Conservation (phyloP, 306 rosid species). For the Parietaria judaica region DNA sequence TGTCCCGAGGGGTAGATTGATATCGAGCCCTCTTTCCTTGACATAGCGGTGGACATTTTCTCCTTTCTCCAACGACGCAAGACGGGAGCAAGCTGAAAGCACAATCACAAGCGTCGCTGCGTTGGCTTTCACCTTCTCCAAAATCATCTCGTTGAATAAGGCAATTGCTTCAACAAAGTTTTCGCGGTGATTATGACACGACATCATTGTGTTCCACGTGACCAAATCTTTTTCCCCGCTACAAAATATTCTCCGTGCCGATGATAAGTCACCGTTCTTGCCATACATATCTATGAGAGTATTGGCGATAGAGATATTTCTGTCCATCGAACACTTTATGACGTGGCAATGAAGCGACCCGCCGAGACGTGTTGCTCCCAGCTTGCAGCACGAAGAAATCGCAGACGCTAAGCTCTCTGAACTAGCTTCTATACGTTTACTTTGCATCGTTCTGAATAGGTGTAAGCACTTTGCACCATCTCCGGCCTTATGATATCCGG, state of each 20-base stretch:
- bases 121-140: slow-evolving; percentile 41
- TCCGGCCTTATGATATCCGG: slow-evolving; percentile 43
- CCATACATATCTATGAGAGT: slow-evolving; percentile 74
- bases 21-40: slow-evolving; percentile 34
- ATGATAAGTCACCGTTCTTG: slow-evolving; percentile 38
- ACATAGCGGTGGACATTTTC: slow-evolving; percentile 40
- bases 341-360: slow-evolving; percentile 54
- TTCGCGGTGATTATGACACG: slow-evolving; percentile 39
- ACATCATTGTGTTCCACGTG: slow-evolving; percentile 71
- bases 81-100: slow-evolving; percentile 67
- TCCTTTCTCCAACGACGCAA: slow-evolving; percentile 53
- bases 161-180: slow-evolving; percentile 37
- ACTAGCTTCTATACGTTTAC: slow-evolving; percentile 34
- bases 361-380: slow-evolving; percentile 38
- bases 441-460: slow-evolving; percentile 50
- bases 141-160: slow-evolving; percentile 45
- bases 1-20: slow-evolving; percentile 49
- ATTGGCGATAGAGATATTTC: slow-evolving; percentile 32
- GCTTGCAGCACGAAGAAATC: slow-evolving; percentile 45
- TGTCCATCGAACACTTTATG: slow-evolving; percentile 36
- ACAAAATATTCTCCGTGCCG: slow-evolving; percentile 44
- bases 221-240: slow-evolving; percentile 28
- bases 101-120: slow-evolving; percentile 38
- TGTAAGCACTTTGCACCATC: slow-evolving; percentile 31
- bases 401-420: slow-evolving; percentile 39